Evolutionary conservation across 768 basidiomycete genomes (phyloP).

Genomic region (Lactarius vividus): DNA sequence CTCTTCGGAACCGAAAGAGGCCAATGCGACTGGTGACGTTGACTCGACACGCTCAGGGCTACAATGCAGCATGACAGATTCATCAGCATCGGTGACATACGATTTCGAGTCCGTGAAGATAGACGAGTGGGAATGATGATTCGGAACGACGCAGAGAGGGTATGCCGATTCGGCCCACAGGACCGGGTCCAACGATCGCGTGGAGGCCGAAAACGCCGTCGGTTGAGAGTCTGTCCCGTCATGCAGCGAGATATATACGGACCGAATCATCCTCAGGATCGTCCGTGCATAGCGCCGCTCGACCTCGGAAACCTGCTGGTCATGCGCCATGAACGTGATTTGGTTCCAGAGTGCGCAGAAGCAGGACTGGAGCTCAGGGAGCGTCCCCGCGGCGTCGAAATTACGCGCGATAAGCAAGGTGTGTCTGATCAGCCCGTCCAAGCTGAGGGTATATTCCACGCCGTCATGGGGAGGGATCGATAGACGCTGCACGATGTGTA

Average conservation of each 20-base stretch:
- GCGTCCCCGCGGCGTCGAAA: slow-evolving; percentile 7
- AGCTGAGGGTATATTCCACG: not conserved
- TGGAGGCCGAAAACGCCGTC: slow-evolving; percentile 20
- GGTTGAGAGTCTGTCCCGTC: slow-evolving; percentile 20
- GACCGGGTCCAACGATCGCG: slow-evolving; percentile 18
- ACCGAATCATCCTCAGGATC: slow-evolving; percentile 22
- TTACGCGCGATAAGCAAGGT: slow-evolving; percentile 18
- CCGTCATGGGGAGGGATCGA: not conserved
- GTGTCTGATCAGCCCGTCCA: slow-evolving; percentile 19
- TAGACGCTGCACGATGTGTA: slow-evolving; percentile 16
- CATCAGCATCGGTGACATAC: not conserved
- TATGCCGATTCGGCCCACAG: slow-evolving; percentile 18
- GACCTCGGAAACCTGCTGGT: slow-evolving; percentile 10
- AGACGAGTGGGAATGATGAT: slow-evolving; percentile 6
- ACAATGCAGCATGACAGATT: not conserved
- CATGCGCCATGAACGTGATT: slow-evolving; percentile 10
- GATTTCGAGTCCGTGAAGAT: not conserved
- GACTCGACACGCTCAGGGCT: not conserved
- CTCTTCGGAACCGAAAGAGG: not conserved
- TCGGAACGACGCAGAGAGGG: slow-evolving; percentile 9
- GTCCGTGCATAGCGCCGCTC: slow-evolving; percentile 17
- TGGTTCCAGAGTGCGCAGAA: slow-evolving; percentile 23
- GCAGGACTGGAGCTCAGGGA: slow-evolving; percentile 15
- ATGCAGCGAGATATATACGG: slow-evolving; percentile 20
- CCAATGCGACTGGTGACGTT: not conserved